Base-by-base conservation (phyloP, 768 basidiomycete species). In the Brasilioporus rufonigricans region DNA sequence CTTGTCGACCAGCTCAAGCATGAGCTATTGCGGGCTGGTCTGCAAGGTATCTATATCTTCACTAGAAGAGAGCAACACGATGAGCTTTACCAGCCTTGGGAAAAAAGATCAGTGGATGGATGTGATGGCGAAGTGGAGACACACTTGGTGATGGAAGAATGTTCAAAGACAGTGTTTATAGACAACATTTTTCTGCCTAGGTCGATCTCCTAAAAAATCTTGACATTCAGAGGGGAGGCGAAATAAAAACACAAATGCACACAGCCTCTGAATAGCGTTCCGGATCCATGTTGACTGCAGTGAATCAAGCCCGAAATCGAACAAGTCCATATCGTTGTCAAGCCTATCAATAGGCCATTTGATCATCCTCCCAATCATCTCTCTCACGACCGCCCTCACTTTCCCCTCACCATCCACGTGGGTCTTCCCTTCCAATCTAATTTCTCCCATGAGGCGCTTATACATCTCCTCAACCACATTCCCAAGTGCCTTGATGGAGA, bases 281-380 rank as follows among this genome's bases (percentile, higher is more conserved):
- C 80, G 65, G 26, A 84, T 75, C n/a, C 79, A 67, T 4, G 77
- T 76, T 11, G 77, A 78, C 54, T 81, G 77, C 21, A 83, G 60
- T 9, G 81, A 81, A 61, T 84, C 80, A 29, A 84, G 71, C 24
- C 83, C 83, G 44, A 76, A 80, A 0, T 74, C 62, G 38, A 77
- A 77, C 27, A 78, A 46, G 50, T 81, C 80, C 24, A 72, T 73
- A 19, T 68, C 61, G 33, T 68, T 61, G 38, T 55, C 45, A 21
- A 68, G 57, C 18, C 41, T 33, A 12, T 59, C 57, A 3, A 56
- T 44, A 11, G 54, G 52, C 27, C 56, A 45, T 32, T 68, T 55
- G 47, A 70, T 47, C 38, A 53, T 70, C 68, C 35, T 59, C 31
- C 33, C 31, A 21, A 70, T 61, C 18, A 67, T 2, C 19, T 57